Base-by-base conservation (phyloP, 2,329 filamentous ascomycete species). In the Penicillium frequentans region DNA sequence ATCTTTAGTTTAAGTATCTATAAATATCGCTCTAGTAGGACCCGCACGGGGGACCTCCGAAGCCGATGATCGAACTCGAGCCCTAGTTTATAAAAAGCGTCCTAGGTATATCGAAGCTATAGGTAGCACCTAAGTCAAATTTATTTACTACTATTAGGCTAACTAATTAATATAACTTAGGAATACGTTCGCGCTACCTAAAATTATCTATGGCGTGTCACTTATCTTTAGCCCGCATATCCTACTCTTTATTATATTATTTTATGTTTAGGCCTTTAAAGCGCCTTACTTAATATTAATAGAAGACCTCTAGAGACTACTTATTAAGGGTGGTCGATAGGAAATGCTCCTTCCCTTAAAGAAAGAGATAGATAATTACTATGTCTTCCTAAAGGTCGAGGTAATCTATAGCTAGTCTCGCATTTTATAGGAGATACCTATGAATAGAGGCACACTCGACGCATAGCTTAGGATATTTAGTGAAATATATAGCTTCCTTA, bases 171-270 rank as follows among this genome's bases (percentile, higher is more conserved):
- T 37, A 50, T 31, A 39, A 56, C 48, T 58, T 47, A 62, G 61
- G 6, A 66, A 64, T 43, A 63, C 46, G 3, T 64, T 66, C 39
- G 51, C 49, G 8, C 52, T 66, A 39, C 54, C 58, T 45, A 55
- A 66, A 55, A 64, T 62, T 54, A 39, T 66, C 49, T 60, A 62
- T 37, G 35, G 56, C 50, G 19, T 62, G 47, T 67, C 52, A 19
- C 58, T 67, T 51, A 45, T 65, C 35, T 65, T 64, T 19, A 62
- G 59, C 42, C 62, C 47, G 19, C 49, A 67, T 53, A 47, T 62
- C 7, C 49, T 67, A 43, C 59, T 67, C 57, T 64, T 67, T 33
- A 59, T 49, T 46, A 62, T 67, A 58, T 55, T 67, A 42, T 64
- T 68, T 50, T 60, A 62, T 50, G 44, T 56, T n/a, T 19, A 65